phyloP scores from a whole-genome alignment of 768 basidiomycete genomes.

The Termitomyces sp. region DNA sequence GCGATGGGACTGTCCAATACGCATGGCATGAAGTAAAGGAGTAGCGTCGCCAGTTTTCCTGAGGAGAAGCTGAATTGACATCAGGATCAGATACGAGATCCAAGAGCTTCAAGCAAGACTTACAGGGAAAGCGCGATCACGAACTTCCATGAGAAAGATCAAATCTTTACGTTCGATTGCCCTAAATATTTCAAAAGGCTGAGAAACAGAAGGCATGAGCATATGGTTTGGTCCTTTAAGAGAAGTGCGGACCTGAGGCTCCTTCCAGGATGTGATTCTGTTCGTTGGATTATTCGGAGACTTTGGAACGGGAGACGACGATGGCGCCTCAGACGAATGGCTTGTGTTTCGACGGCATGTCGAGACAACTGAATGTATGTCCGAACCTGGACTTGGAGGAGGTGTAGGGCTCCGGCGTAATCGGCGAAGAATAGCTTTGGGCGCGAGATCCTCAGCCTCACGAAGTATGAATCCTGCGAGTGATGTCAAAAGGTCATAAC shows the following conservation, averaged over 20 bases:
- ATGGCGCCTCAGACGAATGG: slow-evolving; percentile 17
- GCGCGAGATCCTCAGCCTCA: slow-evolving; percentile 61
- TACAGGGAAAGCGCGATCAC: slow-evolving; percentile 79
- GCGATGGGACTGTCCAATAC: slow-evolving; percentile 66
- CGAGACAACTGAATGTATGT: slow-evolving; percentile 11
- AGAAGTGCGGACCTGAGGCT: slow-evolving; percentile 42
- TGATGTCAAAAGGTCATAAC: slow-evolving; percentile 14
- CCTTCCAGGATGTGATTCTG: slow-evolving; percentile 36
- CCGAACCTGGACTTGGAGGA: slow-evolving; percentile 22
- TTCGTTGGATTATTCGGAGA: slow-evolving; percentile 9
- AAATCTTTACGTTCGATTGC: slow-evolving; percentile 87
- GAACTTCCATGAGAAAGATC: slow-evolving; percentile 76
- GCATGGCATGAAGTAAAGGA: slow-evolving; percentile 88
- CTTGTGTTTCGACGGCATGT: slow-evolving; percentile 18
- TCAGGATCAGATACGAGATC: not conserved
- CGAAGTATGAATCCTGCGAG: slow-evolving; percentile 62
- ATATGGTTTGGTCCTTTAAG: not conserved
- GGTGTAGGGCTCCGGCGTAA: slow-evolving; percentile 43
- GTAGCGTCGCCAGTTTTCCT: slow-evolving; percentile 83
- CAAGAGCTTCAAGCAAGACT: slow-evolving; percentile 20
- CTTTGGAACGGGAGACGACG: slow-evolving; percentile 13
- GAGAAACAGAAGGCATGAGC: not conserved
- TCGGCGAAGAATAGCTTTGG: slow-evolving; percentile 53
- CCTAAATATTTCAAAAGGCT: slow-evolving; percentile 64
- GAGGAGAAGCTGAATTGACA: slow-evolving; percentile 58